Conservation (phyloP, 306 rosid species). For the Psophocarpus tetragonolobus region DNA sequence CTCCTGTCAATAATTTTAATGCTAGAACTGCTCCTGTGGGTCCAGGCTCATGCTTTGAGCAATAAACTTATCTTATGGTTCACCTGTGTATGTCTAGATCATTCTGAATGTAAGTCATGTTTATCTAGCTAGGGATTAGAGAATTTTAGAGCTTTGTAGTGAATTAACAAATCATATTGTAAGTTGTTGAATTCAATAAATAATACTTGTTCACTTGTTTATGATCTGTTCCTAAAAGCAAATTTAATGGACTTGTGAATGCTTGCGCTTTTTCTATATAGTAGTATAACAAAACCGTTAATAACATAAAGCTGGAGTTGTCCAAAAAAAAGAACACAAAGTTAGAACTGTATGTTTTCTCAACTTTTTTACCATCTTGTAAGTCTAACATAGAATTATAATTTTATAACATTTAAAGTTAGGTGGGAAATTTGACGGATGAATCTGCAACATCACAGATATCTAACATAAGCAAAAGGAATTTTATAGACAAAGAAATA, state of each 20-base stretch:
- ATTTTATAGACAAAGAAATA: too few species aligned
- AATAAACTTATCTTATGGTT: constrained; percentile 38
- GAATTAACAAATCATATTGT: constrained; percentile 24
- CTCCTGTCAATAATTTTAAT: constrained; percentile 67
- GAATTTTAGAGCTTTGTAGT: constrained; percentile 6
- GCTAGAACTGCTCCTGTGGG: constrained; percentile 73
- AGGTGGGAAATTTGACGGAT: too few species aligned
- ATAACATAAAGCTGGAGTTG: neutral
- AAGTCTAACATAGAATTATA: too few species aligned
- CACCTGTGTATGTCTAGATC: neutral
- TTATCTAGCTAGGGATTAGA: neutral
- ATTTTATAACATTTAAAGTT: too few species aligned
- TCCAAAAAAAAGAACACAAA: too few species aligned
- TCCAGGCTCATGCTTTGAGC: constrained; percentile 84
- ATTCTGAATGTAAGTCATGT: neutral
- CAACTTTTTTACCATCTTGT: too few species aligned
- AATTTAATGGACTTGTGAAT: constrained; percentile 10
- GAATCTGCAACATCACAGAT: too few species aligned
- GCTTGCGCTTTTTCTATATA: neutral
- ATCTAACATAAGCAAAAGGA: too few species aligned
- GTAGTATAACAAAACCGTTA: neutral
- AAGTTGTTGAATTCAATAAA: constrained; percentile 31
- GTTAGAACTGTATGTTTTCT: too few species aligned
- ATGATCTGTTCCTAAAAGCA: neutral
- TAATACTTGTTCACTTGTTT: neutral